Percentiles rank a stretch among this genome's conserved stretches.
Evolutionary conservation across 495 filamentous ascomycete species (phyloP).

Genomic region (Neurospora sp.): DNA sequence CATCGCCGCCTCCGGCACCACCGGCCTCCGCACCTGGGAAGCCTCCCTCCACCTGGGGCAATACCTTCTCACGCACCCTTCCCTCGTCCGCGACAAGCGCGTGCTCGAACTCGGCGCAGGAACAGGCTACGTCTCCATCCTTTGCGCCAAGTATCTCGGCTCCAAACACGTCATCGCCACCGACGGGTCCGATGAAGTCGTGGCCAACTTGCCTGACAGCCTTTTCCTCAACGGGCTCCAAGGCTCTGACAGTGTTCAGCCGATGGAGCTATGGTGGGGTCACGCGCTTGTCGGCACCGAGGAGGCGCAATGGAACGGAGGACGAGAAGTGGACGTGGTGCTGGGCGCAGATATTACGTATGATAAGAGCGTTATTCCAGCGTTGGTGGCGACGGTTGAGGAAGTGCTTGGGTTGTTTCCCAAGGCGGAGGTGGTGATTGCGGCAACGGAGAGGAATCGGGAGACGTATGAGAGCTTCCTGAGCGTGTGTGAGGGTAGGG

Average conservation of each 20-base stretch:
- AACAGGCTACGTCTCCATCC: conserved; percentile 74
- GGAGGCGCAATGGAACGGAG: conserved; percentile 33
- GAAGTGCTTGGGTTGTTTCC: conserved; percentile 32
- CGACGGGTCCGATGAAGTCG: conserved; percentile 67
- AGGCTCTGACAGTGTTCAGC: conserved; percentile 27
- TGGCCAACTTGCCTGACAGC: conserved; percentile 59
- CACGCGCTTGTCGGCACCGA: conserved; percentile 37
- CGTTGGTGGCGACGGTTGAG: conserved; percentile 35
- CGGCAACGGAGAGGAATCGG: conserved; percentile 39
- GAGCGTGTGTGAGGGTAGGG: conserved; percentile 20
- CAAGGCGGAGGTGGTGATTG: conserved; percentile 28
- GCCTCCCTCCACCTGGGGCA: conserved; percentile 77
- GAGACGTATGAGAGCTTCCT: conserved; percentile 36
- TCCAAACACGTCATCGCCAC: conserved; percentile 58
- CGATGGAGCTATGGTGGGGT: conserved; percentile 53
- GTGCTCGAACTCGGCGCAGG: conserved; percentile 86
- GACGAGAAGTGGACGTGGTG: conserved; percentile 33
- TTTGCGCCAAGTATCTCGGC: conserved; percentile 67
- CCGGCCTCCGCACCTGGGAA: conserved; percentile 88
- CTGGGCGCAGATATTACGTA: conserved; percentile 45
- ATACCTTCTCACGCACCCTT: conserved; percentile 43
- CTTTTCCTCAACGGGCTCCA: conserved; percentile 55
- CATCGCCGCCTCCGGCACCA: conserved; percentile 67
- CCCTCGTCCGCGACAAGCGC: conserved; percentile 40
- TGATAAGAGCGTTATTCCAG: conserved; percentile 33